phyloP scores from a whole-genome alignment of 768 basidiomycete species.

The Lentinula sp. region DNA sequence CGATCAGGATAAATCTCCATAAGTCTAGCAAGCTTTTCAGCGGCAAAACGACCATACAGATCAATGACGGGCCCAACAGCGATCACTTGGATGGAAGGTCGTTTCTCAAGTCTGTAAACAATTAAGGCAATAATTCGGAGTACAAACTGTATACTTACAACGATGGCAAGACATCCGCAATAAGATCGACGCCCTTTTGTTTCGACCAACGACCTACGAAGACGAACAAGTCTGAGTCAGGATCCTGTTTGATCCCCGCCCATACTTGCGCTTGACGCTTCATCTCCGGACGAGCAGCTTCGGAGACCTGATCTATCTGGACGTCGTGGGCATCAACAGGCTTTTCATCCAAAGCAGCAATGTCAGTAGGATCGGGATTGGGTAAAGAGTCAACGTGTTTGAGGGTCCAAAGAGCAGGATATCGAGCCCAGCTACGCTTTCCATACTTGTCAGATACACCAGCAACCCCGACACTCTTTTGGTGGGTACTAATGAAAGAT shows the following conservation, averaged over 20 bases:
- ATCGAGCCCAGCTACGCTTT: slow-evolving; percentile 94
- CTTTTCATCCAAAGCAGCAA: slow-evolving; percentile 83
- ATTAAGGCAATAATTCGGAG: slow-evolving; percentile 8
- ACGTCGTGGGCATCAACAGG: slow-evolving; percentile 68
- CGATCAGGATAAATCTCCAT: slow-evolving; percentile 96
- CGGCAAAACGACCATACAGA: slow-evolving; percentile 91
- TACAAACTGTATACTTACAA: slow-evolving; percentile 47
- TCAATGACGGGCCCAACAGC: slow-evolving; percentile 94
- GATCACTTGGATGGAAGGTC: slow-evolving; percentile 80
- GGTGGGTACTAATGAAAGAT: slow-evolving; percentile 87
- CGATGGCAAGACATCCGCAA: slow-evolving; percentile 91
- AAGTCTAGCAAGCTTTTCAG: slow-evolving; percentile 86
- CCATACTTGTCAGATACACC: slow-evolving; percentile 98
- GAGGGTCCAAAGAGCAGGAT: slow-evolving; percentile 93
- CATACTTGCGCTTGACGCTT: slow-evolving; percentile 95
- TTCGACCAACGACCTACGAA: slow-evolving; percentile 99
- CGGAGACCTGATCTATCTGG: slow-evolving; percentile 71
- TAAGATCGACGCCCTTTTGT: slow-evolving; percentile 96
- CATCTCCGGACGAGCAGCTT: slow-evolving; percentile 82
- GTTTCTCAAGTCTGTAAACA: slow-evolving; percentile 67
- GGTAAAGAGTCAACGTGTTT: slow-evolving; percentile 95
- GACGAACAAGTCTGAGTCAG: slow-evolving; percentile 86
- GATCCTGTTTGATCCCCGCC: slow-evolving; percentile 90
- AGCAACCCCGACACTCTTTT: slow-evolving; percentile 90
- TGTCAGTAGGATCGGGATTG: slow-evolving; percentile 93